A percentile compares a stretch with the other conserved stretches of the same genome.
Conservation (phyloP, 139 green algal species). For the Micromonas pusilla region DNA sequence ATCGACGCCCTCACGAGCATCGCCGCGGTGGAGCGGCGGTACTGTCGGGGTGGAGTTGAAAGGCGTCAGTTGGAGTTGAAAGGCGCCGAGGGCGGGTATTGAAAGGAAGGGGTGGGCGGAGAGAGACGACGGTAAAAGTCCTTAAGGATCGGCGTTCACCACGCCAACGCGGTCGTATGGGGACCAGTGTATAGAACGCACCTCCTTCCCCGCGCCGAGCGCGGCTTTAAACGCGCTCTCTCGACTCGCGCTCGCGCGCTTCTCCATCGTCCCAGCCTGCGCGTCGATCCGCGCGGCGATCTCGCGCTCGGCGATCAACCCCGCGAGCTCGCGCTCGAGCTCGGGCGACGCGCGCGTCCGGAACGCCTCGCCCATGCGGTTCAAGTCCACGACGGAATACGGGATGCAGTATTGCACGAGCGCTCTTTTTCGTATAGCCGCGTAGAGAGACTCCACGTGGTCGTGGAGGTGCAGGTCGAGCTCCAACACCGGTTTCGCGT, state of each 20-base stretch:
- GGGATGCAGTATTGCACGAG: conserved; percentile 80
- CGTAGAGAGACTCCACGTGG: conserved; percentile 64
- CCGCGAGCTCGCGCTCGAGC: conserved; percentile 67
- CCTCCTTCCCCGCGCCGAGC: conserved; percentile 44
- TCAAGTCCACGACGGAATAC: conserved; percentile 74
- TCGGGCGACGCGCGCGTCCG: conserved; percentile 50
- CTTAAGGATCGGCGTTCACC: too few species aligned
- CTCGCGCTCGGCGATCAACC: conserved; percentile 68
- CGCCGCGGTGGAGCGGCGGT: too few species aligned
- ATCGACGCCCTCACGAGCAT: too few species aligned
- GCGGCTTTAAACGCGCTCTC: conserved; percentile 56
- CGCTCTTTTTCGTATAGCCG: conserved; percentile 58
- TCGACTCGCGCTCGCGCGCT: conserved; percentile 59
- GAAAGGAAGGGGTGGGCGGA: too few species aligned
- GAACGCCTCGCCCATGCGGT: conserved; percentile 72
- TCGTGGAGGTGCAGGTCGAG: conserved; percentile 71
- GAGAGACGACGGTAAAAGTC: too few species aligned
- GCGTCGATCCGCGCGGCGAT: conserved; percentile 82
- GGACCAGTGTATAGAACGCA: too few species aligned
- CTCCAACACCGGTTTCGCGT: conserved; percentile 48
- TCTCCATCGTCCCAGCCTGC: conserved; percentile 66
- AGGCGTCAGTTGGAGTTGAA: too few species aligned
- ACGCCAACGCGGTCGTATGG: too few species aligned
- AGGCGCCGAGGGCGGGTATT: too few species aligned
- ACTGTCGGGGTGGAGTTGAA: too few species aligned